Conservation (phyloP, 164 flowering plant genomes). For the Piper longum region DNA sequence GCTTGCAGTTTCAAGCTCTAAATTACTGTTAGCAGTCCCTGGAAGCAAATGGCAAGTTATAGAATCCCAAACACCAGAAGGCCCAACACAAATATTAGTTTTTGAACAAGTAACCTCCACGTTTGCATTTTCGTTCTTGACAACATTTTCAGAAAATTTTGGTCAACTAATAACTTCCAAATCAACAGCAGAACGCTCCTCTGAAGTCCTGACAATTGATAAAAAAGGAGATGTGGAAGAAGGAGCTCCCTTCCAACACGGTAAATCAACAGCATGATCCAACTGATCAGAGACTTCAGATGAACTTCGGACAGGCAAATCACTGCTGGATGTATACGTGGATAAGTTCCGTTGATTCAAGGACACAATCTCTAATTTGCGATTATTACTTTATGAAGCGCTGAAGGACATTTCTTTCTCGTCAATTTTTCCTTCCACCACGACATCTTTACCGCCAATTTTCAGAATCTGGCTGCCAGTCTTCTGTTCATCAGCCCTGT, state of each 20-base stretch:
- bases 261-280: constrained; percentile 49
- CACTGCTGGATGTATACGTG: constrained; percentile 4
- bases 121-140: constrained; percentile 2
- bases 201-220: not conserved
- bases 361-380: constrained; percentile 10
- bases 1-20: constrained; percentile 1
- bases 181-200: constrained; percentile 12
- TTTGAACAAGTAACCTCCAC: constrained; percentile 5
- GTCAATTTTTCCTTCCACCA: not conserved
- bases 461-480: not conserved
- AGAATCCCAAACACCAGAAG: constrained; percentile 8
- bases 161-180: constrained; percentile 8
- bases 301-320: constrained; percentile 19
- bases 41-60: constrained; percentile 4
- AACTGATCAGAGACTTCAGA: constrained; percentile 26
- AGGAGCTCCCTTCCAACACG: constrained; percentile 72
- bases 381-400: constrained; percentile 2
- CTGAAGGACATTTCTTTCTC: constrained; percentile 8
- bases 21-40: constrained; percentile 5
- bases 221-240: constrained; percentile 19
- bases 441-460: constrained; percentile 6
- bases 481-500: constrained; percentile 1
- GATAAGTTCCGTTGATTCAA: constrained; percentile 8
- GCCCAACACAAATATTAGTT: not conserved
- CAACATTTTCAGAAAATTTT: not conserved